Conservation (phyloP, 495 filamentous ascomycete genomes). For the Staphylotrichum longicolle region DNA sequence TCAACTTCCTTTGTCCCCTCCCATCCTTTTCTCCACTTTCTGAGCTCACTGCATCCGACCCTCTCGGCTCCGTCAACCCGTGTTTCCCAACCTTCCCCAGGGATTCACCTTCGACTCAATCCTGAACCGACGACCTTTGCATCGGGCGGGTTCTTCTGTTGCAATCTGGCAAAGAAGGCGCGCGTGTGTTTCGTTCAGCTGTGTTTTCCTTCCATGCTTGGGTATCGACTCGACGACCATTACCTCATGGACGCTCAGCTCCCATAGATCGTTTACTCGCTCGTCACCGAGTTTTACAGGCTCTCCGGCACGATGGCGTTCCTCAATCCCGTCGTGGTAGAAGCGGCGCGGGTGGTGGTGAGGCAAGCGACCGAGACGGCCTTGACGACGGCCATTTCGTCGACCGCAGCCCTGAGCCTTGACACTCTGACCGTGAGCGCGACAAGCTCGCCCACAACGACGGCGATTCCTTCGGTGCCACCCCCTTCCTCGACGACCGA, state of each 20-base stretch:
- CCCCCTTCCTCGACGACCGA: slow-evolving; percentile 3
- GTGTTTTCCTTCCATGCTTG: slow-evolving; percentile 17
- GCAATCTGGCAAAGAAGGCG: slow-evolving; percentile 6
- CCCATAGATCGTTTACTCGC: slow-evolving; percentile 20
- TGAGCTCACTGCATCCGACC: slow-evolving; percentile 25
- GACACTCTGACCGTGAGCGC: not conserved
- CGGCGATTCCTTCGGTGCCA: not conserved
- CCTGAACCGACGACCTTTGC: slow-evolving; percentile 1
- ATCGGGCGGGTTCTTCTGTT: slow-evolving; percentile 2
- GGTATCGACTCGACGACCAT: slow-evolving; percentile 17
- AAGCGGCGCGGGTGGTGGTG: slow-evolving; percentile 29
- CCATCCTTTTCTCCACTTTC: slow-evolving; percentile 28
- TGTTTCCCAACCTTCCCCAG: slow-evolving; percentile 24
- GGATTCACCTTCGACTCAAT: slow-evolving; percentile 20
- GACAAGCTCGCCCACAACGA: slow-evolving; percentile 8
- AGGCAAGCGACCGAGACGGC: slow-evolving; percentile 26
- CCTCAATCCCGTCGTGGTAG: slow-evolving; percentile 29
- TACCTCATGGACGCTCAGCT: slow-evolving; percentile 33
- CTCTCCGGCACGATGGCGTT: slow-evolving; percentile 31
- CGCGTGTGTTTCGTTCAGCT: not conserved
- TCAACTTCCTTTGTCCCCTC: slow-evolving; percentile 18
- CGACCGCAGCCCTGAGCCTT: not conserved
- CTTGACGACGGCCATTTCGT: not conserved
- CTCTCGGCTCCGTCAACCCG: slow-evolving; percentile 20
- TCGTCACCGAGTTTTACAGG: slow-evolving; percentile 22